Base-by-base conservation (phyloP, 305 asterid species). In the Striga hermonthica region DNA sequence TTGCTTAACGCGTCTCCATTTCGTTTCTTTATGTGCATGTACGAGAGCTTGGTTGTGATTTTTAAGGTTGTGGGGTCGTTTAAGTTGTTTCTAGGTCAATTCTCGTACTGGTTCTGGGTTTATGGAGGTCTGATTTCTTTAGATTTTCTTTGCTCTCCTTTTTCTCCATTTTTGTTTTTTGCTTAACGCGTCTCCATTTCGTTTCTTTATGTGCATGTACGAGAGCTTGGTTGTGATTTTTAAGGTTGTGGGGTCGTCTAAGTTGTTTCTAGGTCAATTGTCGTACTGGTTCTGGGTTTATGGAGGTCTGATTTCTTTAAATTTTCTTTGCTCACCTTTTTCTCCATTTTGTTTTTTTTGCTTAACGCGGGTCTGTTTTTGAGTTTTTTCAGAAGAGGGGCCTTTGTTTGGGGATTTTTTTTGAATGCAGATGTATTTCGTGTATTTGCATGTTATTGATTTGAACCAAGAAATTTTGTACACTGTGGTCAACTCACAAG, bases 391-490 rank as follows among this genome's bases (percentile, higher is more conserved):
- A 36, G 65, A 45, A 34, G 36, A 39, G 7, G 50, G 64, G 57
- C 3, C 60, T 52, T 53, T 40, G 1, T 37, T 48, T 34, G 57
- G 10, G 62, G 59, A 7, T 22, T 28, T 22, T 59, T 69, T 34
- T 57, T 12, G 60, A 68, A 55, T 72, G 63, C 5, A 37, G 38
- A 55, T 62, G 73, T 55, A 60, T 44, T 56, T 67, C 40, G 14
- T 60, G 9, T 57, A 41, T 31, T 66, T 73, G 78, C 78, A 77
- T 77, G 78, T 45, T 55, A 16, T 48, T 68, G 59, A 53, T 64
- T 14, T 60, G 5, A 9, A 40, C 48, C 9, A 31, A 35, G 60
- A 34, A 63, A 10, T 48, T 58, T 62, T 9, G n/a, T 59, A 64
- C 39, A 6, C 37, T 48, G 74, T 12, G 50, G 62, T 72, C 74